These are phyloP conservation scores for Epichloe glyceriae DNA, from an alignment of 2,329 filamentous ascomycete genomes.

Conservation along the genomic window DNA sequence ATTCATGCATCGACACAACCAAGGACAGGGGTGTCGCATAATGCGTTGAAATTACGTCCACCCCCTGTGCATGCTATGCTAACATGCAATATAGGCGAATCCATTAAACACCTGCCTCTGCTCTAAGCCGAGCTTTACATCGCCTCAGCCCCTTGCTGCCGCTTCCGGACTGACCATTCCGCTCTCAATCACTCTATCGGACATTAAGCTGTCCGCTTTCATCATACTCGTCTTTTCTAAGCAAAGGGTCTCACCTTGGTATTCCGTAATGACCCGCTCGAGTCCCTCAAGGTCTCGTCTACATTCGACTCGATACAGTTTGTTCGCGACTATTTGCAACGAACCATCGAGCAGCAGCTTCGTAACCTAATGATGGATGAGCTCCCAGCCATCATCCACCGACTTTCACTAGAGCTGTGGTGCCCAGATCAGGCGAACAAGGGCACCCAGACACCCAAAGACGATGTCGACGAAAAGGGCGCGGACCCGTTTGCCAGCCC, in stretches of 20 bases:
- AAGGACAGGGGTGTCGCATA: constrained; percentile 1
- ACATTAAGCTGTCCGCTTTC: constrained; percentile 91
- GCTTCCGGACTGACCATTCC: constrained; percentile 89
- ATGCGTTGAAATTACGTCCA: constrained; percentile 1
- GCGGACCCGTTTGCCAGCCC: constrained; percentile 74
- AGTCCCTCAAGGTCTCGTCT: constrained; percentile 95
- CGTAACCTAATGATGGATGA: constrained; percentile 96
- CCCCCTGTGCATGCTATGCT: constrained; percentile 1
- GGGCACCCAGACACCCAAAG: constrained; percentile 35
- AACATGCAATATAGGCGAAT: constrained; percentile 51
- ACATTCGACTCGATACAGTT: constrained; percentile 99
- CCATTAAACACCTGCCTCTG: constrained; percentile 91
- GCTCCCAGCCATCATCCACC: constrained; percentile 88
- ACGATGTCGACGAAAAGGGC: constrained; percentile 42
- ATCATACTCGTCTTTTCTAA: constrained; percentile 96
- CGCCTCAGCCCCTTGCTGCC: constrained; percentile 81
- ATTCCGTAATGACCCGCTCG: constrained; percentile 94
- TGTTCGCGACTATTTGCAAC: constrained; percentile 90
- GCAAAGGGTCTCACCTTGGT: constrained; percentile 89
- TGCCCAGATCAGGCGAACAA: constrained; percentile 61
- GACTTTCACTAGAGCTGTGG: constrained; percentile 77
- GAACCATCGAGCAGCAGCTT: constrained; percentile 87
- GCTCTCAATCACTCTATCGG: constrained; percentile 90
- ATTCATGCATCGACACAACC: neutral
- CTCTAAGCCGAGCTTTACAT: constrained; percentile 84